These are phyloP conservation scores for Fomes fomentarius DNA, from an alignment of 1,284 basidiomycete species.

Conservation along the genomic window DNA sequence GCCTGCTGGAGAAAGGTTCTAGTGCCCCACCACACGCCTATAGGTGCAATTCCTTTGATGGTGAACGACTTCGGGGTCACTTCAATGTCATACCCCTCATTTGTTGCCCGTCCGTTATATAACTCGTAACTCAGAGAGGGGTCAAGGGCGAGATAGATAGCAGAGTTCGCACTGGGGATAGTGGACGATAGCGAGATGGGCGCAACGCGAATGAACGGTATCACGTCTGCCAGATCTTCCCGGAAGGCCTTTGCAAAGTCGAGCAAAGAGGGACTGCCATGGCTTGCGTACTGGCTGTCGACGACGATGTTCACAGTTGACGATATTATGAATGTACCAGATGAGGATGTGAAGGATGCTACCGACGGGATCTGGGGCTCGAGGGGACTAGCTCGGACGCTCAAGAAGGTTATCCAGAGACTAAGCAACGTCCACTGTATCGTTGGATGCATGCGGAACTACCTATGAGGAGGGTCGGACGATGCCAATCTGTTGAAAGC, in stretches of 20 bases:
- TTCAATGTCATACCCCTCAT: constrained; percentile 39
- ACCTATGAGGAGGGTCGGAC: too few relatives aligned
- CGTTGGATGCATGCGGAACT: too few relatives aligned
- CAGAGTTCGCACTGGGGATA: constrained; percentile 11
- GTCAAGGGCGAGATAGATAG: constrained; percentile 35
- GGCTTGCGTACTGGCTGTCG: constrained; percentile 23
- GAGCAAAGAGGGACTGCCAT: constrained; percentile 29
- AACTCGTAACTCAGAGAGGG: constrained; percentile 26
- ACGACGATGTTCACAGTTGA: constrained; percentile 27
- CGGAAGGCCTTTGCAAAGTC: constrained; percentile 38
- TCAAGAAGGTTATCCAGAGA: background rate
- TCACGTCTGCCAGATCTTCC: constrained; percentile 32
- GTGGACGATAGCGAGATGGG: constrained; percentile 19
- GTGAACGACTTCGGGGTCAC: constrained; percentile 28
- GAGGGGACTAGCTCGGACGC: constrained; percentile 5
- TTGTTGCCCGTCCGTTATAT: constrained; percentile 36
- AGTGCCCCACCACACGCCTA: constrained; percentile 43
- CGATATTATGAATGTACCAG: constrained; percentile 22
- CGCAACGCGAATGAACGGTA: constrained; percentile 16
- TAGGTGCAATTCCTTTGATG: constrained; percentile 36
- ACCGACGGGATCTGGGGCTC: constrained; percentile 31
- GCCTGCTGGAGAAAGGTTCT: constrained; percentile 39
- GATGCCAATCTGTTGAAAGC: too few relatives aligned
- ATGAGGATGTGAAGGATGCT: constrained; percentile 21
- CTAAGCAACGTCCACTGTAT: background rate